A percentile compares a stretch with the other conserved stretches of the same genome.
These are phyloP conservation scores for Ceratobasidium sp. DNA, from an alignment of 1,284 basidiomycete genomes.

Conservation along the genomic window DNA sequence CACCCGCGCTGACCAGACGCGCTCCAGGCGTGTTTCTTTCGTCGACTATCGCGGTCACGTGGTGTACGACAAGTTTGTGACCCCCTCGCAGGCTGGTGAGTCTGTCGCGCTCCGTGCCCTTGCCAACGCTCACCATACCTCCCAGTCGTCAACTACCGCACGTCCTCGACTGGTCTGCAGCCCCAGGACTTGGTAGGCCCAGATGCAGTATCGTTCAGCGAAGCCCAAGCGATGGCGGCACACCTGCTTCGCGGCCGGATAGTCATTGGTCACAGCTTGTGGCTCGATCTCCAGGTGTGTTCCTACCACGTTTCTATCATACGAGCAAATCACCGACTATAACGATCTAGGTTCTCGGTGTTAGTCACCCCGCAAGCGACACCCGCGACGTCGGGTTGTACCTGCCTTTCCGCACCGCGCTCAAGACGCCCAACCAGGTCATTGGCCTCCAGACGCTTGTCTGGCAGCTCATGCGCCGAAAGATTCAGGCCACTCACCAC, in stretches of 20 bases:
- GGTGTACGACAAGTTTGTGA: conserved; percentile 62
- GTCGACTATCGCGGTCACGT: conserved; percentile 61
- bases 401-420: conserved; percentile 73
- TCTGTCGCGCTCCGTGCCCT: conserved; percentile 20
- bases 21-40: conserved; percentile 50
- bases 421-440: conserved; percentile 64
- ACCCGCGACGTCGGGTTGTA: conserved; percentile 83
- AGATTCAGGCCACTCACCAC: conserved; percentile 70
- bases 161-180: conserved; percentile 69
- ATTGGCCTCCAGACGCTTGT: conserved; percentile 75
- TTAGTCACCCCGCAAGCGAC: conserved; percentile 75
- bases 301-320: conserved; percentile 34
- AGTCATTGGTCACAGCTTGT: conserved; percentile 70
- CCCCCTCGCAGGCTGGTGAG: conserved; percentile 58
- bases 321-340: conserved; percentile 7
- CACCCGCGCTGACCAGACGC: conserved; percentile 7
- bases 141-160: conserved; percentile 74
- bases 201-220: conserved; percentile 61
- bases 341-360: conserved; percentile 67
- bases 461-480: conserved; percentile 78
- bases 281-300: conserved; percentile 75
- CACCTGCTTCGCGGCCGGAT: conserved; percentile 60
- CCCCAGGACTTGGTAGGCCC: conserved; percentile 22
- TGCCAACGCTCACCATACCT: conserved; percentile 2
- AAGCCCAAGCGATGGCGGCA: conserved; percentile 68